Conservation (phyloP, 805 yeast genomes). For the Saccharomyces eubayanus region DNA sequence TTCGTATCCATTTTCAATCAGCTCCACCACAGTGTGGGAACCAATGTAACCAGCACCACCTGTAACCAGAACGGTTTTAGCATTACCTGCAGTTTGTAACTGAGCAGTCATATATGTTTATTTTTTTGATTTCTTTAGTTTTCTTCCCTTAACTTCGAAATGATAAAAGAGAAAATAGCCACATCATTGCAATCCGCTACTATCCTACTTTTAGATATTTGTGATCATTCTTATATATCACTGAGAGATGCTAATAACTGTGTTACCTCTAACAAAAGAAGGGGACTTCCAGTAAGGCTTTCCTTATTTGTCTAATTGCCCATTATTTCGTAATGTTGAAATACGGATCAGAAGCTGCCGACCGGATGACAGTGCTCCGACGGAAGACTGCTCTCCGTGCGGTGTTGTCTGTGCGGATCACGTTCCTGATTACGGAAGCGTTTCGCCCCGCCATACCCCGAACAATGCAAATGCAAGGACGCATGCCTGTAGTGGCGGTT, state of each 20-base stretch:
- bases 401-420: not conserved
- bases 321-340: not conserved
- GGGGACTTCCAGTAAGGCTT: not conserved
- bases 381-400: not conserved
- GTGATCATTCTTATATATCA: not conserved
- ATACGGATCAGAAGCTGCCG: not conserved
- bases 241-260: not conserved
- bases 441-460: not conserved
- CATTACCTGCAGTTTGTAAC: not conserved
- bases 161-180: not conserved
- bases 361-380: not conserved
- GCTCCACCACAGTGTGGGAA: constrained; percentile 65
- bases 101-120: constrained; percentile 1
- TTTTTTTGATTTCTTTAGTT: not conserved
- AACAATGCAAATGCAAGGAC: not conserved
- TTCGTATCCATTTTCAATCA: constrained; percentile 51
- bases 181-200: not conserved
- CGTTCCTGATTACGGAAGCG: not conserved
- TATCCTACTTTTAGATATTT: not conserved
- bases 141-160: not conserved
- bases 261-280: not conserved
- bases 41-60: constrained; percentile 89
- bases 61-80: constrained; percentile 52
- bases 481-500: not conserved
- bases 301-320: not conserved